Base-by-base conservation (phyloP, 306 rosid species). In the Ceratonia siliqua region DNA sequence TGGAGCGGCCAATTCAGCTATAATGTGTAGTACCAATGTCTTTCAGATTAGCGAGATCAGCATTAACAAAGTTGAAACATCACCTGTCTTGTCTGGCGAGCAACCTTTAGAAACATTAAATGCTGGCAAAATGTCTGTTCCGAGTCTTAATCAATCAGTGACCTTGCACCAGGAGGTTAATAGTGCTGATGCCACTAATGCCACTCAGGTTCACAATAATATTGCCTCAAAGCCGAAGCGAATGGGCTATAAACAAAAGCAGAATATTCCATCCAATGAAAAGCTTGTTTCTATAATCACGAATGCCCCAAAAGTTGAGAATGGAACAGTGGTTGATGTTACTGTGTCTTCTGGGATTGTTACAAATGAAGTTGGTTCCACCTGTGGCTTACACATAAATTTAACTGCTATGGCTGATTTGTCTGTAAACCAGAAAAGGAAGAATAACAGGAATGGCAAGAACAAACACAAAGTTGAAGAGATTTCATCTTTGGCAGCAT, bases 381-480 rank as follows among this genome's bases (percentile, higher is more conserved):
- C 76, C 42, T 48, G 57, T 57, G 89, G 57, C 61, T 36, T 79
- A 46, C 73, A 80, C 76, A 43, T 72, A 62, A 79, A 74, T 72
- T 32, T 85, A 76, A 77, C 72, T 82, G 61, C 75, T 54, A 56
- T 61, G 62, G 72, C 55, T n/a, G 93, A 84, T 68, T 67, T 89
- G 28, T 82, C 88, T 41, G 73, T 69, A 33, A 78, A 80, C 64
- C 78, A 75, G 57, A 88, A 87, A 91, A 91, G 80, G 92, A 94
- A 88, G 81, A 79, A 77, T 79, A 80, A 32, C 78, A 82, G 83
- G 86, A 87, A 43, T 85, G 82, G 79, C 32, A 94, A 82, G 88
- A 85, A 74, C 83, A 91, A 83, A 85, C 88, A 82, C 43, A 91
- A 79, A 74, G 79, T 78, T 48, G 96, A 91, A 45, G 88, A 73